Evolutionary conservation across 2,329 filamentous ascomycete genomes (phyloP).

Genomic region (Botryotinia globosa): DNA sequence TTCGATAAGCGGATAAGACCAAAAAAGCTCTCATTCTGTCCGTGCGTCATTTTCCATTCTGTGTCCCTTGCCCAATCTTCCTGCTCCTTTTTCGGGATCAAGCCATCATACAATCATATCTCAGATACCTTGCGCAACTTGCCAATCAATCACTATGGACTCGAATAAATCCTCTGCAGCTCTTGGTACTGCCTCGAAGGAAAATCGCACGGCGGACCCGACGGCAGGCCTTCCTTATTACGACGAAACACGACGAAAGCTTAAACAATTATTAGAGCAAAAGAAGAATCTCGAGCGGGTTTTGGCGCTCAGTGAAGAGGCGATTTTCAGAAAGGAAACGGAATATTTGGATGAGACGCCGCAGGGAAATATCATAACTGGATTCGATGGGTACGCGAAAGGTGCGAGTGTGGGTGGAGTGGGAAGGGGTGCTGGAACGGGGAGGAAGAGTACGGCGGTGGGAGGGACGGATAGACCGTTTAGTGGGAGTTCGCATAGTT

Average conservation of each 20-base stretch:
- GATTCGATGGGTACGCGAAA: slow-evolving; percentile 98
- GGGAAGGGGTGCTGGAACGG: slow-evolving; percentile 46
- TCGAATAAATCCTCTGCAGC: background rate
- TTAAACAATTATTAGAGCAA: slow-evolving; percentile 64
- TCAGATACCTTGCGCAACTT: background rate
- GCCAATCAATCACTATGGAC: background rate
- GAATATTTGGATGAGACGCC: slow-evolving; percentile 88
- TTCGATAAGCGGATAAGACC: slow-evolving; percentile 20
- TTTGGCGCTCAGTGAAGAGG: slow-evolving; percentile 59
- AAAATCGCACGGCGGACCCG: slow-evolving; percentile 45
- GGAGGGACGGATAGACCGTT: slow-evolving; percentile 72
- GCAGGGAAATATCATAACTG: slow-evolving; percentile 91
- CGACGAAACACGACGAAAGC: slow-evolving; percentile 65
- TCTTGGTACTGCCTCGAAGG: slow-evolving; percentile 36
- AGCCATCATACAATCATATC: background rate
- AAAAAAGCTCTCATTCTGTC: background rate
- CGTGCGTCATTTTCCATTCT: slow-evolving; percentile 1
- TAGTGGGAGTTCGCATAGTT: slow-evolving; percentile 52
- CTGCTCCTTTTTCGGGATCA: background rate
- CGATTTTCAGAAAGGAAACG: slow-evolving; percentile 79
- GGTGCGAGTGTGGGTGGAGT: slow-evolving; percentile 60
- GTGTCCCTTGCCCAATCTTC: background rate
- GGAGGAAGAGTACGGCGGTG: slow-evolving; percentile 61
- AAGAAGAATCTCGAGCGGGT: slow-evolving; percentile 49
- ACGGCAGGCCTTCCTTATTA: slow-evolving; percentile 62